Evolutionary conservation across 2,329 filamentous ascomycete species (phyloP).

Genomic region (Endothia cerciana): DNA sequence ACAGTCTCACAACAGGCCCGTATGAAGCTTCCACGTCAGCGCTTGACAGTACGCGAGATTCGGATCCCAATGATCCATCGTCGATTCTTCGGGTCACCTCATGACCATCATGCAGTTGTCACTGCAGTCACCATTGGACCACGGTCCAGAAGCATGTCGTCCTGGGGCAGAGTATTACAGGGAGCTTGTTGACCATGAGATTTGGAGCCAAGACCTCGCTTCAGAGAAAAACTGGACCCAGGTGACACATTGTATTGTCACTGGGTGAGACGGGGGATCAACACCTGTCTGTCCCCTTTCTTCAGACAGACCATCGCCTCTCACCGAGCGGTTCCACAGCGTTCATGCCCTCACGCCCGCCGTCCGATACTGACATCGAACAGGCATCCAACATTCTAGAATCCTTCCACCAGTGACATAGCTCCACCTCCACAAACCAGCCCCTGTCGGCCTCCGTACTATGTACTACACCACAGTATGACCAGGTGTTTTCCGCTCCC

Average conservation of each 20-base stretch:
- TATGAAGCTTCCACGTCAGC: conserved; percentile 5
- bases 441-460: conserved; percentile 13
- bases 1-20: conserved; percentile 13
- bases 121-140: conserved; percentile 28
- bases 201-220: conserved; percentile 8
- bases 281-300: conserved; percentile 13
- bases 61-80: conserved; percentile 17
- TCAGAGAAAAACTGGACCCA: conserved; percentile 6
- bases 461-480: too few species aligned
- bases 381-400: conserved; percentile 29
- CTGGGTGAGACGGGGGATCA: conserved; percentile 4
- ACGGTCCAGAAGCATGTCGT: conserved; percentile 15
- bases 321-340: conserved; percentile 5
- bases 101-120: conserved; percentile 7
- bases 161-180: neutral
- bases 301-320: conserved; percentile 1
- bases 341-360: conserved; percentile 21
- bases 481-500: conserved; percentile 15
- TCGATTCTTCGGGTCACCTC: neutral
- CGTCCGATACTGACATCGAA: conserved; percentile 12
- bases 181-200: conserved; percentile 1
- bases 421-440: conserved; percentile 26
- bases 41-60: conserved; percentile 15
- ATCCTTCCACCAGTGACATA: conserved; percentile 24
- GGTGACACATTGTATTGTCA: neutral